A percentile compares a stretch with the other conserved stretches of the same genome.
phyloP scores from a whole-genome alignment of 768 basidiomycete genomes.

The Pulveroboletus sp. region DNA sequence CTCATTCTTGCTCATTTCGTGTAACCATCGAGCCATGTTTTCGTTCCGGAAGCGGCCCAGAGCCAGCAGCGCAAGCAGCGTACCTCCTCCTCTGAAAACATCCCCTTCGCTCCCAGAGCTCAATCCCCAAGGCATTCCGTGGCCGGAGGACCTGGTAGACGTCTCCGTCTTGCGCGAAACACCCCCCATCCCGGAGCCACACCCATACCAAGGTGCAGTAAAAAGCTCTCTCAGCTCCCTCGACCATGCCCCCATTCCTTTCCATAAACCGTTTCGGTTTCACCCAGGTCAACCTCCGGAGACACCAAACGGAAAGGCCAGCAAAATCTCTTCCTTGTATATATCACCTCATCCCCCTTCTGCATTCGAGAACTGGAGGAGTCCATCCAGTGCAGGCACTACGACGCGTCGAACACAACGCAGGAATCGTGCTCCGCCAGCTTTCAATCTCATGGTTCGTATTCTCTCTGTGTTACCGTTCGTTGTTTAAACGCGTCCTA shows the following conservation, averaged over 20 bases:
- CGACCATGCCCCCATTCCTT: slow-evolving; percentile 58
- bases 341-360: slow-evolving; percentile 58
- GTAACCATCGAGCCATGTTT: slow-evolving; percentile 53
- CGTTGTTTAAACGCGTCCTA: slow-evolving; percentile 26
- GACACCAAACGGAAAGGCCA: slow-evolving; percentile 31
- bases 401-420: slow-evolving; percentile 58
- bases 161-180: slow-evolving; percentile 59
- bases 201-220: slow-evolving; percentile 61
- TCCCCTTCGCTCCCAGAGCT: slow-evolving; percentile 82
- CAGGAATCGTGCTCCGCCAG: slow-evolving; percentile 63
- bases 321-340: slow-evolving; percentile 68
- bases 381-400: slow-evolving; percentile 32
- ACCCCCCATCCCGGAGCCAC: slow-evolving; percentile 28
- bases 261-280: slow-evolving; percentile 78
- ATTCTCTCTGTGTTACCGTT: background rate
- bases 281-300: slow-evolving; percentile 38
- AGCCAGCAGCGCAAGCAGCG: slow-evolving; percentile 41
- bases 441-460: slow-evolving; percentile 84
- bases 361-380: slow-evolving; percentile 59
- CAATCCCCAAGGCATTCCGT: slow-evolving; percentile 70
- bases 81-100: slow-evolving; percentile 51
- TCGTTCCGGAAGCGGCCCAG: slow-evolving; percentile 65
- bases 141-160: slow-evolving; percentile 84
- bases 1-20: slow-evolving; percentile 25
- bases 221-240: slow-evolving; percentile 61